These are phyloP conservation scores for Pyricularia sp. DNA, from an alignment of 2,329 filamentous ascomycete species.

Conservation along the genomic window DNA sequence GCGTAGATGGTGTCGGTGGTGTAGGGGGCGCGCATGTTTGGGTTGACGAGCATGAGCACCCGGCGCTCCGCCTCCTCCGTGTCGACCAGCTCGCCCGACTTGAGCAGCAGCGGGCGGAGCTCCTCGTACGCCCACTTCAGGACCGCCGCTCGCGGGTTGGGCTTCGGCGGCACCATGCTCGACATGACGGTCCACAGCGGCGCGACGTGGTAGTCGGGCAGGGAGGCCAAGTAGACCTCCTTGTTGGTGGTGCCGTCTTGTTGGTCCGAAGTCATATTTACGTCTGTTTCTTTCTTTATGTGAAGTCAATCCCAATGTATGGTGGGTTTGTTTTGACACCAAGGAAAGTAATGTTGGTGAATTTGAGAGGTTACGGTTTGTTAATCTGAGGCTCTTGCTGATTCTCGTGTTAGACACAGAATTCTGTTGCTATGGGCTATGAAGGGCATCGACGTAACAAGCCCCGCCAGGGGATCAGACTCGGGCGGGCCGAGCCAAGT, in stretches of 20 bases:
- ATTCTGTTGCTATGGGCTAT: background rate
- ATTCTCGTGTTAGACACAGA: background rate
- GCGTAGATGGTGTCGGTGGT: constrained; percentile 46
- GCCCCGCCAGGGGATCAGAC: background rate
- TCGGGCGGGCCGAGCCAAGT: background rate
- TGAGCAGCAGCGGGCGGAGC: constrained; percentile 12
- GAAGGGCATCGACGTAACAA: background rate
- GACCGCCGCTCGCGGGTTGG: background rate
- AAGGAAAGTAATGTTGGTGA: background rate
- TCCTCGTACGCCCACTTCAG: constrained; percentile 13
- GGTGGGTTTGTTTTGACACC: background rate
- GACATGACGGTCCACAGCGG: constrained; percentile 5
- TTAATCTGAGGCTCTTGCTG: background rate
- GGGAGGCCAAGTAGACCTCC: constrained; percentile 1
- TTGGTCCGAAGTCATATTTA: background rate
- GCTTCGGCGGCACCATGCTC: constrained; percentile 4
- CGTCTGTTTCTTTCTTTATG: background rate
- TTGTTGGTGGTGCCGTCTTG: background rate
- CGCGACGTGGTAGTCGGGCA: background rate
- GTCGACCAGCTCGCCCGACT: constrained; percentile 12
- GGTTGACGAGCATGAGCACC: constrained; percentile 18
- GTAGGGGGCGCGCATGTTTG: constrained; percentile 24
- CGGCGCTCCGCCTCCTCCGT: constrained; percentile 16
- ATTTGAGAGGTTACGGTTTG: background rate
- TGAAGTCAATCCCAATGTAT: background rate